Conservation (phyloP, 306 rosid species). For the Cercis canadensis region DNA sequence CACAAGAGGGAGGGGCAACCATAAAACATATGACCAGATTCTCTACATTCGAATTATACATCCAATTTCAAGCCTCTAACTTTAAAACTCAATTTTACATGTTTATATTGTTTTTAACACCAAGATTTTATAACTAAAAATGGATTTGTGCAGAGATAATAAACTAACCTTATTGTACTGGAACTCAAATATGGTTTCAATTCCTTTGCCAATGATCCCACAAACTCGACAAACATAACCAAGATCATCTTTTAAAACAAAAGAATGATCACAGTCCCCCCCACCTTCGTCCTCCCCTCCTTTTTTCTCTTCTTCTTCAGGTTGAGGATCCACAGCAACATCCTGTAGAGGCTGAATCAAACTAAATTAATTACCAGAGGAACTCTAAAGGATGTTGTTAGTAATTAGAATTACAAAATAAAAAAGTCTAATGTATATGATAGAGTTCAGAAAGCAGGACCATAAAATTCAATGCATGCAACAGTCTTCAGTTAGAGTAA, state of each 20-base stretch:
- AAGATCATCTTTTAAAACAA: slow-evolving; percentile 84
- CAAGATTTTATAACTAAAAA: no score
- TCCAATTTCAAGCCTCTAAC: slow-evolving; percentile 1
- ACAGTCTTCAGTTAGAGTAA: slow-evolving; percentile 8
- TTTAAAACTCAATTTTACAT: not conserved
- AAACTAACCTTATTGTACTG: slow-evolving; percentile 64
- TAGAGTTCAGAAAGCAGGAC: slow-evolving; percentile 19
- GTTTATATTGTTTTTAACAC: not conserved
- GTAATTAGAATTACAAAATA: not conserved
- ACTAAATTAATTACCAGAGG: slow-evolving; percentile 24
- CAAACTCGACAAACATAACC: slow-evolving; percentile 94
- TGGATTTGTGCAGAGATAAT: no score
- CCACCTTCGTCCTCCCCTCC: slow-evolving; percentile 37
- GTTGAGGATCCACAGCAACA: slow-evolving; percentile 48
- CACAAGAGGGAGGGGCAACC: not conserved
- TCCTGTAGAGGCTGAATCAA: slow-evolving; percentile 55
- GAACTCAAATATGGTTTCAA: slow-evolving; percentile 89
- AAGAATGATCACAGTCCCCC: slow-evolving; percentile 84
- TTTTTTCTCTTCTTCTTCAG: slow-evolving; percentile 42
- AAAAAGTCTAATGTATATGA: not conserved
- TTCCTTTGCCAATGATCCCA: slow-evolving; percentile 74
- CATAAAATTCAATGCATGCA: slow-evolving; percentile 1
- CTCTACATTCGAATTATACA: no score
- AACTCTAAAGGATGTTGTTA: not conserved
- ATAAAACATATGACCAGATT: no score